Percentiles rank a stretch among this genome's conserved stretches.
phyloP scores from a whole-genome alignment of 2,329 filamentous ascomycete species.

The Claviceps sp. region DNA sequence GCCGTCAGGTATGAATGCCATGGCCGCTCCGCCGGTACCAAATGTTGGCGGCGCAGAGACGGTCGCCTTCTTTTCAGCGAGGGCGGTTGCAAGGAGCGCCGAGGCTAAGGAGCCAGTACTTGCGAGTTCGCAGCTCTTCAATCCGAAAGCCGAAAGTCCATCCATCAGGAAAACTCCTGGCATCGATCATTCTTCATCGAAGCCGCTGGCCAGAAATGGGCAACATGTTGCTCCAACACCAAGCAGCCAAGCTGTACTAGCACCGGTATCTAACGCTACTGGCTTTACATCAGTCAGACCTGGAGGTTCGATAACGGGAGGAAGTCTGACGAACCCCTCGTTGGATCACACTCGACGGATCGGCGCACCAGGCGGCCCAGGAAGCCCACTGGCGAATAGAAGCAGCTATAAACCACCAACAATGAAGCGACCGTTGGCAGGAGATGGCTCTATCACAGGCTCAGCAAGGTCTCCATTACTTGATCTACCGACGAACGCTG shows the following conservation, averaged over 20 bases:
- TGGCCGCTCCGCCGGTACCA: slow-evolving; percentile 34
- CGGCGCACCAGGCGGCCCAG: slow-evolving; percentile 39
- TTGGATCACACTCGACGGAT: slow-evolving; percentile 43
- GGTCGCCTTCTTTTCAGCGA: slow-evolving; percentile 7
- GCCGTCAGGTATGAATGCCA: slow-evolving; percentile 11
- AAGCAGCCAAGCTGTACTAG: slow-evolving; percentile 15
- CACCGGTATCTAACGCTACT: slow-evolving; percentile 11
- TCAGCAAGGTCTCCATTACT: slow-evolving; percentile 30
- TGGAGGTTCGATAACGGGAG: slow-evolving; percentile 18
- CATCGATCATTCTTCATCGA: slow-evolving; percentile 66
- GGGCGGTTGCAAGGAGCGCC: slow-evolving; percentile 16
- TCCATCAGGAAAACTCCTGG: slow-evolving; percentile 83
- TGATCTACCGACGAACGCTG: slow-evolving; percentile 36
- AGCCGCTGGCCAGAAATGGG: slow-evolving; percentile 49
- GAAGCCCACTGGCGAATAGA: slow-evolving; percentile 46
- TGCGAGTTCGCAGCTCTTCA: slow-evolving; percentile 39
- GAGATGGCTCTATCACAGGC: slow-evolving; percentile 12
- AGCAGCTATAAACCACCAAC: slow-evolving; percentile 46
- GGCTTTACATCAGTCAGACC: slow-evolving; percentile 18
- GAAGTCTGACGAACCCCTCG: slow-evolving; percentile 37
- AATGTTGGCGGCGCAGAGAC: slow-evolving; percentile 11
- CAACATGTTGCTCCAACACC: slow-evolving; percentile 34
- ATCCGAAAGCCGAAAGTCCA: slow-evolving; percentile 64
- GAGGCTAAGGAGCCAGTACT: slow-evolving; percentile 20
- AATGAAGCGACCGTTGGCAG: slow-evolving; percentile 36